Conservation (phyloP, 768 basidiomycete genomes). For the Nidularia pulvinata region DNA sequence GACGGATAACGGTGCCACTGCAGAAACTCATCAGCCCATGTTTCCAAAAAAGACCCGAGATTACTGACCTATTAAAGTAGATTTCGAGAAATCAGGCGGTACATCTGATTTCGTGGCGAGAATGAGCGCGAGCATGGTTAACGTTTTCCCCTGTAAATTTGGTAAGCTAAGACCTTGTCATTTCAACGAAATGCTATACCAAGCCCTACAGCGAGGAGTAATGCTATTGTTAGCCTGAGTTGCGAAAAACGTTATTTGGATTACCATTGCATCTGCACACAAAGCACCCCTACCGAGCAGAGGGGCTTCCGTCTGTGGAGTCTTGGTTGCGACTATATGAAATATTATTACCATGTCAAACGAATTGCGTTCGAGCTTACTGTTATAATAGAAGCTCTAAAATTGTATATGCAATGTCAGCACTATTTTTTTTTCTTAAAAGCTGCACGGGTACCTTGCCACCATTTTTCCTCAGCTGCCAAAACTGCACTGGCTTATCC, state of each 20-base stretch:
- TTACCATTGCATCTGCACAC: slow-evolving; percentile 88
- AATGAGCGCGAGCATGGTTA: slow-evolving; percentile 84
- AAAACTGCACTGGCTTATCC: slow-evolving; percentile 87
- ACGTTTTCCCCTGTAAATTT: slow-evolving; percentile 73
- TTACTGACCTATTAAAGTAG: slow-evolving; percentile 76
- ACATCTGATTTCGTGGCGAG: slow-evolving; percentile 74
- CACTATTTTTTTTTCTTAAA: too few relatives aligned
- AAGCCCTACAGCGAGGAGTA: slow-evolving; percentile 33
- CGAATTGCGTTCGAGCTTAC: slow-evolving; percentile 29
- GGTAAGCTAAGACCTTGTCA: background rate
- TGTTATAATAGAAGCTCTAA: slow-evolving; percentile 70
- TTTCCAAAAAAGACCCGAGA: background rate
- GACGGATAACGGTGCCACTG: slow-evolving; percentile 83
- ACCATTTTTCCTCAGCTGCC: slow-evolving; percentile 66
- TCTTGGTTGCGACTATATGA: slow-evolving; percentile 73
- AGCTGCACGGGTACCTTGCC: slow-evolving; percentile 39
- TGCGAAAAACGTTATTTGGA: slow-evolving; percentile 1
- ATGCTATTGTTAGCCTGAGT: background rate
- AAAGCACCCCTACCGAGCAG: slow-evolving; percentile 82
- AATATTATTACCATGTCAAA: slow-evolving; percentile 1
- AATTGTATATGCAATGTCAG: background rate
- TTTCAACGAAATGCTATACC: slow-evolving; percentile 21
- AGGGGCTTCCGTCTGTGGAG: slow-evolving; percentile 66
- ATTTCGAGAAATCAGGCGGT: slow-evolving; percentile 52
- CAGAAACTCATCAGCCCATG: background rate